phyloP scores from a whole-genome alignment of 768 basidiomycete genomes.

The Cystoderma amianthinum region DNA sequence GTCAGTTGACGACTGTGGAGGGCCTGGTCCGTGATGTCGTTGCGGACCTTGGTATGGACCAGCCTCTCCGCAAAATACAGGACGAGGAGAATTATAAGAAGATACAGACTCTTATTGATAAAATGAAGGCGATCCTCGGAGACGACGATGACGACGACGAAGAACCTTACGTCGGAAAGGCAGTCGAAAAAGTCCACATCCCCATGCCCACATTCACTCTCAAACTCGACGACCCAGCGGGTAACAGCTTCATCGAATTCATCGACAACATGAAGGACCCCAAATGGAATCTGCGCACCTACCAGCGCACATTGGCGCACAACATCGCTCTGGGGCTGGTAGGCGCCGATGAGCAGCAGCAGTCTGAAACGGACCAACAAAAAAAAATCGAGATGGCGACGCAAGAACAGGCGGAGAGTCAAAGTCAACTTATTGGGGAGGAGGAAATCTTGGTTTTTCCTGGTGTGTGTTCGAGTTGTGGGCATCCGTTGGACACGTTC shows the following conservation, averaged over 20 bases:
- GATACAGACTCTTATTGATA: conserved; percentile 70
- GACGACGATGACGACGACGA: conserved; percentile 49
- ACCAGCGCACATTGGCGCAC: conserved; percentile 73
- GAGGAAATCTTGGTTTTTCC: conserved; percentile 91
- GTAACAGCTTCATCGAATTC: conserved; percentile 97
- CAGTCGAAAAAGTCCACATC: conserved; percentile 28
- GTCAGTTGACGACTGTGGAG: conserved; percentile 96
- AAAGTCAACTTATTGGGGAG: conserved; percentile 34
- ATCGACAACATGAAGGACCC: conserved; percentile 81
- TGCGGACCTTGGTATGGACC: conserved; percentile 72
- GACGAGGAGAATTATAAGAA: conserved; percentile 64
- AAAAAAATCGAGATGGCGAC: conserved; percentile 7
- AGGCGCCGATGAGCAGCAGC: conserved; percentile 36
- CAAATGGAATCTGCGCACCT: conserved; percentile 86
- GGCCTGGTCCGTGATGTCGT: conserved; percentile 82
- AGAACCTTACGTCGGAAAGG: conserved; percentile 27
- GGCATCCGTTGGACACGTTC: conserved; percentile 71
- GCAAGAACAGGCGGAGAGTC: conserved; percentile 10
- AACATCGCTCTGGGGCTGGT: conserved; percentile 75
- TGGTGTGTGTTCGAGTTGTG: conserved; percentile 85
- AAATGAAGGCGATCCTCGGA: conserved; percentile 56
- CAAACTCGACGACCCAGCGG: conserved; percentile 86
- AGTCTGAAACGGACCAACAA: no score
- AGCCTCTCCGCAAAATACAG: conserved; percentile 77
- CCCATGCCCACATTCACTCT: conserved; percentile 75